Evolutionary conservation across 192 early-diverging fungal species (phyloP), one percentile per base, ranked within the genome.

Genomic region (Mortierella alpina): DNA sequence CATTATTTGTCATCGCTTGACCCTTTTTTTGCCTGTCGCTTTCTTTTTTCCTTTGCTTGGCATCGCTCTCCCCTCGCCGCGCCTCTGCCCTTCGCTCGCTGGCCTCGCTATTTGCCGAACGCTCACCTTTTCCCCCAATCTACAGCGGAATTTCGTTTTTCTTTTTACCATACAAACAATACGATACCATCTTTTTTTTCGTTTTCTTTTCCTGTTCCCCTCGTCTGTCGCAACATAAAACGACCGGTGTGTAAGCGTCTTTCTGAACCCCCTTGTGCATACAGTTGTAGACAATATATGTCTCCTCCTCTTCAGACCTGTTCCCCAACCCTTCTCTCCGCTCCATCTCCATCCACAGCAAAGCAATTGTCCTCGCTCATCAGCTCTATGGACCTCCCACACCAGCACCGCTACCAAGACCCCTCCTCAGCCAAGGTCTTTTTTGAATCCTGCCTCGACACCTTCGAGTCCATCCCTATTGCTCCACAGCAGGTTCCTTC

Each of bases 391-490:
- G 75, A 78, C 63, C 49, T 78, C 20, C 75, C 75, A 4, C 75
- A 78, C 40, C 75, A 78, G 66, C 67, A 70, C 63, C 61, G 67
- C 44, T 78, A 78, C 56, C 75, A 78, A 70, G 75, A 78, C 68
- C 68, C 54, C 31, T 64, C 62, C 44, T 64, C 67, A 10, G 75
- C 75, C 42, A 78, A 78, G 50, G 75, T 69, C 14, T 70, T 59
- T 47, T 78, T 78, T 22, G 75, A 78, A 20, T 60, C 66, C 45
- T 78, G 75, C 31, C 63, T 78, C 20, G 68, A 78, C 22, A 66
- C 75, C 41, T 70, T 70, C 60, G 63, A 78, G 49, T 66, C 67
- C 45, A 39, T 63, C 48, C 45, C 60, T 42, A 22, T 46, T n/a
- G 41, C 49, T 22, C n/a, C 50, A 17, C 56, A 23, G 18, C 57